A percentile compares a stretch with the other conserved stretches of the same genome.
Conservation (phyloP, 2,329 filamentous ascomycete genomes). For the Ascochyta koolunga region DNA sequence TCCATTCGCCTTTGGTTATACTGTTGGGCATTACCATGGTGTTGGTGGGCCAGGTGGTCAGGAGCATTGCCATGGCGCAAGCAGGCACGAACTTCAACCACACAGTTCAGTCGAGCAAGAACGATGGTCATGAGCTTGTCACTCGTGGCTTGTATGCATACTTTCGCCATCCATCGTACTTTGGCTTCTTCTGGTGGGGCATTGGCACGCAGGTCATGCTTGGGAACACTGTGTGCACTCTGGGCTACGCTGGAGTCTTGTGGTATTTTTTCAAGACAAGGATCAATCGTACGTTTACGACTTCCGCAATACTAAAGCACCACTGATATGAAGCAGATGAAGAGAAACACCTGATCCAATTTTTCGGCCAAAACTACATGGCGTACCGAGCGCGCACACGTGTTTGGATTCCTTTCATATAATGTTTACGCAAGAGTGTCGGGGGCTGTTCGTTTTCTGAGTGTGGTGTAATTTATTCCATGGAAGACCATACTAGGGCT, state of each 20-base stretch:
- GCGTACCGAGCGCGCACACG: constrained; percentile 73
- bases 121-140: constrained; percentile 78
- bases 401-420: constrained; percentile 82
- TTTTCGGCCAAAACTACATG: constrained; percentile 85
- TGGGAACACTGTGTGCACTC: constrained; percentile 80
- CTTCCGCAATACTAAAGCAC: background rate
- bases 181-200: constrained; percentile 99
- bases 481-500: too few species aligned
- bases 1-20: constrained; percentile 49
- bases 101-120: constrained; percentile 72
- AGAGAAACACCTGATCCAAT: constrained; percentile 75
- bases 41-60: constrained; percentile 72
- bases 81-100: constrained; percentile 92
- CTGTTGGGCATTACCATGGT: constrained; percentile 68
- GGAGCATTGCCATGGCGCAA: constrained; percentile 85
- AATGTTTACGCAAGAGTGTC: background rate
- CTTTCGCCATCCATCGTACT: constrained; percentile 89
- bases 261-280: constrained; percentile 83
- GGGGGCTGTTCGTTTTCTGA: too few species aligned
- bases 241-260: constrained; percentile 74
- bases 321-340: constrained; percentile 61
- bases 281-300: constrained; percentile 63
- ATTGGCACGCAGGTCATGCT: constrained; percentile 91
- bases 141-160: constrained; percentile 78
- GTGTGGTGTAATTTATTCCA: too few species aligned